Conservation (phyloP, 192 early-diverging fungal species). For the Mortierella hygrophila region DNA sequence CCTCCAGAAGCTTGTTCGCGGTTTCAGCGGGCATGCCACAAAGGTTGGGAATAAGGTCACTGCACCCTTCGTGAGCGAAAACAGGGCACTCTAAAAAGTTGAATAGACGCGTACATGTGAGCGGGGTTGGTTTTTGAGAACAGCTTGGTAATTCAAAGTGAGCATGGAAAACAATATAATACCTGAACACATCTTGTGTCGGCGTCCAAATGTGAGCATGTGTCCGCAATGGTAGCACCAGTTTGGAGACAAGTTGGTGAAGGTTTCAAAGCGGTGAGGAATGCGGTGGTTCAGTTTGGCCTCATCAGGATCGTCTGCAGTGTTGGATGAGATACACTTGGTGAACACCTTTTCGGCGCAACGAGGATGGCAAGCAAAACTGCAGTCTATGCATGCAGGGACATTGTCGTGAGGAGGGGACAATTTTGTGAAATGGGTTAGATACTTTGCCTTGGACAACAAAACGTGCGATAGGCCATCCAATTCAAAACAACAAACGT, state of each 20-base stretch:
- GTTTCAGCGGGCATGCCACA: conserved; percentile 90
- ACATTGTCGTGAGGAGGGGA: not conserved
- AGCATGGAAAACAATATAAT: not conserved
- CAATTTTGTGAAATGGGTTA: not conserved
- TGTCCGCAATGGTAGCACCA: conserved; percentile 99
- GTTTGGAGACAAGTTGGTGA: conserved; percentile 83
- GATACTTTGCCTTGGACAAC: not conserved
- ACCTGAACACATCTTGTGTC: conserved; percentile 67
- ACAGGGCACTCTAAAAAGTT: conserved; percentile 79
- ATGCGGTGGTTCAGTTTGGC: conserved; percentile 90
- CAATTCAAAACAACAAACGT: not conserved
- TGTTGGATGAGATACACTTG: conserved; percentile 85
- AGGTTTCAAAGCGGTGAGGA: conserved; percentile 93
- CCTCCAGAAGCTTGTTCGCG: conserved; percentile 87
- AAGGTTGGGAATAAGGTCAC: conserved; percentile 88
- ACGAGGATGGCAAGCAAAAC: conserved; percentile 91
- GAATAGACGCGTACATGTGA: conserved; percentile 6
- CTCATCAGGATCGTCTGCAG: conserved; percentile 74
- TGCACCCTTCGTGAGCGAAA: conserved; percentile 87
- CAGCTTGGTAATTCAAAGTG: not conserved
- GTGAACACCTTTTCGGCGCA: conserved; percentile 87
- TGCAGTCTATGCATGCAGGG: conserved; percentile 72
- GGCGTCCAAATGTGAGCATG: conserved; percentile 88
- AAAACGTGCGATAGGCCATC: not conserved
- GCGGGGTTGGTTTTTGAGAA: not conserved